These are phyloP conservation scores for Panicum miliaceum DNA, from an alignment of 176 grass and related monocot species.

Conservation along the genomic window DNA sequence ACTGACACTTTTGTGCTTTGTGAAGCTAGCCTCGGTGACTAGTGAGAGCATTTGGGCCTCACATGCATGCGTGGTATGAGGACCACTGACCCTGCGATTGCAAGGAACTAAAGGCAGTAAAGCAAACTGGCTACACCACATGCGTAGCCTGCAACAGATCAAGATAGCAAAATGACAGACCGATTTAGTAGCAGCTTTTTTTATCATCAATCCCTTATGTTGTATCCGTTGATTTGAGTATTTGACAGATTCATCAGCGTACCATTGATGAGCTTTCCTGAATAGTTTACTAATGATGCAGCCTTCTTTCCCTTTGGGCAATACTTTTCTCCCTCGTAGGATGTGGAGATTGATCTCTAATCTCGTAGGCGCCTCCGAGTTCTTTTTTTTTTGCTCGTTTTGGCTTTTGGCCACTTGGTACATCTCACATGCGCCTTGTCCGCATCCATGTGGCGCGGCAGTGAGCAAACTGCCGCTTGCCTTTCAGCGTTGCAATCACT, in stretches of 20 bases:
- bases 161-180: not conserved
- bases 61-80: conserved; percentile 10
- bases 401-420: not conserved
- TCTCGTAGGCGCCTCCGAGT: not conserved
- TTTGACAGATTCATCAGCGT: not conserved
- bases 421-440: conserved; percentile 2
- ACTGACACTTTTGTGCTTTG: not conserved
- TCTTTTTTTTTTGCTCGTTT: not conserved
- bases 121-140: not conserved
- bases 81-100: conserved; percentile 17
- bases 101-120: not conserved
- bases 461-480: not conserved
- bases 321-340: not conserved
- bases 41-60: not conserved
- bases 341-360: not conserved
- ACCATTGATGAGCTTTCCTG: not conserved
- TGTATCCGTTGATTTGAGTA: not conserved
- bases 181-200: not conserved
- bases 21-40: not conserved
- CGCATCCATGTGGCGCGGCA: not conserved
- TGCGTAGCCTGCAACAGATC: not conserved
- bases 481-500: not conserved
- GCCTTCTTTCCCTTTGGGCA: conserved; percentile 4
- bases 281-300: not conserved
- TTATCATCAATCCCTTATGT: not conserved